Evolutionary conservation across 2,329 filamentous ascomycete genomes (phyloP).

Genomic region (Rasamsonia emersonii): DNA sequence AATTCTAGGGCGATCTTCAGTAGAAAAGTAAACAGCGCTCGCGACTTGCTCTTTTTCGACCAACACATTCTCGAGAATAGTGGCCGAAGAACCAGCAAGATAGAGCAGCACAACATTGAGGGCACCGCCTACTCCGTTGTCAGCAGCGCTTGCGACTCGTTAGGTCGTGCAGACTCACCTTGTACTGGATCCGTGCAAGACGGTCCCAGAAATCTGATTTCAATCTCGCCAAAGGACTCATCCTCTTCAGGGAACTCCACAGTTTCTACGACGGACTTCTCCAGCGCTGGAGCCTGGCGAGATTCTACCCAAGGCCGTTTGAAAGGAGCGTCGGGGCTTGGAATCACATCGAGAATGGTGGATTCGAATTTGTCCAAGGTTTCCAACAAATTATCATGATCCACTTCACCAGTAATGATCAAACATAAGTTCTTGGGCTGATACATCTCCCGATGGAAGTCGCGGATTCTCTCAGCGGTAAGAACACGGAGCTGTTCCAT

Average conservation of each 20-base stretch:
- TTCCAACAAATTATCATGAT: conserved; percentile 68
- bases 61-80: conserved; percentile 80
- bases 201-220: conserved; percentile 81
- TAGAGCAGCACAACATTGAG: conserved; percentile 76
- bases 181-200: conserved; percentile 61
- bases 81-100: conserved; percentile 85
- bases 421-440: conserved; percentile 92
- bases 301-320: conserved; percentile 88
- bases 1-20: conserved; percentile 69
- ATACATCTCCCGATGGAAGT: conserved; percentile 95
- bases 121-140: conserved; percentile 48
- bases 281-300: conserved; percentile 62
- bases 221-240: conserved; percentile 81
- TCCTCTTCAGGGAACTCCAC: conserved; percentile 95
- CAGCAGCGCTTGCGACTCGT: conserved; percentile 9
- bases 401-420: conserved; percentile 82
- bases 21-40: conserved; percentile 72
- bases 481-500: conserved; percentile 82
- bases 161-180: conserved; percentile 28
- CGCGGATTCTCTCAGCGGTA: conserved; percentile 82
- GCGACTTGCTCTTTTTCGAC: conserved; percentile 91
- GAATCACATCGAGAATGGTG: conserved; percentile 74
- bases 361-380: conserved; percentile 85
- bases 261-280: conserved; percentile 63
- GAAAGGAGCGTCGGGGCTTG: conserved; percentile 65